Base-by-base conservation (phyloP, 176 grass and related monocot species). In the Oryza brachyantha region DNA sequence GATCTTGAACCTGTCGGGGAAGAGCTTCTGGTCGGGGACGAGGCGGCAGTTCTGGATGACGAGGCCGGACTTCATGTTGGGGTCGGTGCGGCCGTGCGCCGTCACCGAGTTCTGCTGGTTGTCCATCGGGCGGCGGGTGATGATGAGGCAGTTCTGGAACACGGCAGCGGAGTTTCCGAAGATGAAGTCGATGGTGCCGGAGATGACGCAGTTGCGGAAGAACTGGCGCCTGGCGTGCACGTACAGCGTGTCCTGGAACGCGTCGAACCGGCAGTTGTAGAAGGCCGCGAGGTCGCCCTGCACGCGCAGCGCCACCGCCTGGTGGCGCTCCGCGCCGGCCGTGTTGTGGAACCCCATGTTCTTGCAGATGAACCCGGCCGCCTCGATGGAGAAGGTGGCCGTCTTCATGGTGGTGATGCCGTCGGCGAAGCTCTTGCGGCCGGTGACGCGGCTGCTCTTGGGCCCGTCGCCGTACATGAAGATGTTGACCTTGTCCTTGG, bases 291-390 rank as follows among this genome's bases (percentile, higher is more conserved):
- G 55, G 75, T 96, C 93, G 16, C 87, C 93, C 61, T 85, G 73
- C 36, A 87, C 83, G 0, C 93, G 85, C 19, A 92, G 84, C 16
- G 93, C 93, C 73, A 96, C 93, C 6, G 93, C 90, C 81, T 96
- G 93, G 82, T 96, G 93, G 52, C 36, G 21, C 72, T 78, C 87
- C 2, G 93, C 81, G 26, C 93, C 93, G 8, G 93, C 93, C 22
- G 93, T 96, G 90, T 96, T 96, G 84, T 88, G 84, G 85, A 96
- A 96, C 3, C 93, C 93, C 93, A 96, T 96, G 79, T 87, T 83
- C 93, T 96, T 96, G 79, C 89, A 92, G 76, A 96, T 86, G 84
- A 92, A 92, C 5, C 87, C 84, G 10, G 72, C 3, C 21, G 78
- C 90, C 79, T 90, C 82, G 2, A 90, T 7, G 13, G 90, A 83